Percentiles rank a stretch among this genome's conserved stretches.
Evolutionary conservation across 352 stramenopile genomes (phyloP).

Genomic region (Nothophytophthora sp.): DNA sequence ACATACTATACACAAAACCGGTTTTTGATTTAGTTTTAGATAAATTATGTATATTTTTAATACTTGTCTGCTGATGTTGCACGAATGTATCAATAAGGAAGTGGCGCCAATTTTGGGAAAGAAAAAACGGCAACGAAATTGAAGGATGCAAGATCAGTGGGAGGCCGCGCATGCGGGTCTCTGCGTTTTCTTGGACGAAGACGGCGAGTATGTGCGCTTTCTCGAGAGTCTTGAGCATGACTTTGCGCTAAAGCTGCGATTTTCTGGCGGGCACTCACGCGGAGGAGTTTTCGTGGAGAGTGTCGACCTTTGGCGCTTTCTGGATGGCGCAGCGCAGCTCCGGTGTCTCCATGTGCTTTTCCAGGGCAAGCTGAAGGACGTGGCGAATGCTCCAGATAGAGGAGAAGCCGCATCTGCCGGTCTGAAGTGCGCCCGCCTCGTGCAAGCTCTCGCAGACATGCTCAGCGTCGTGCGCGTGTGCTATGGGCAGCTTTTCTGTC

Average conservation of each 20-base stretch:
- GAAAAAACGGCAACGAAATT: too few relatives aligned
- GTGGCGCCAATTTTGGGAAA: too few relatives aligned
- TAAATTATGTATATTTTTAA: too few relatives aligned
- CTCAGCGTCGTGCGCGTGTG: conserved; percentile 22
- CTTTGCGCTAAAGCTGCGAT: conserved; percentile 23
- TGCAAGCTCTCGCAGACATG: conserved; percentile 30
- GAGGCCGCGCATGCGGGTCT: conserved; percentile 22
- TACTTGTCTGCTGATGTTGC: too few relatives aligned
- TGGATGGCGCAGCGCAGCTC: conserved; percentile 21
- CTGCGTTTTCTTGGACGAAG: conserved; percentile 29
- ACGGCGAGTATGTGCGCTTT: conserved; percentile 25
- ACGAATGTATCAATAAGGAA: too few relatives aligned
- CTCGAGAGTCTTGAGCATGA: conserved; percentile 17
- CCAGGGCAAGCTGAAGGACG: conserved; percentile 24
- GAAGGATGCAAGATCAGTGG: conserved; percentile 23
- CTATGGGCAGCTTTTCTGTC: conserved; percentile 25
- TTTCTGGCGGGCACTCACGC: conserved; percentile 4
- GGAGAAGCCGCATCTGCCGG: conserved; percentile 2
- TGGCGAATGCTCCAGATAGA: conserved; percentile 2
- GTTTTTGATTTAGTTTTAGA: too few relatives aligned
- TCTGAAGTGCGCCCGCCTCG: conserved; percentile 20
- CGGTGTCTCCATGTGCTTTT: conserved; percentile 26
- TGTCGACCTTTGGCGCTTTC: conserved; percentile 23
- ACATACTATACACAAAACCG: too few relatives aligned
- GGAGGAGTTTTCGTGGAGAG: conserved; percentile 10